Evolutionary conservation across 2,329 filamentous ascomycete species (phyloP).

Genomic region (Colletotrichum godetiae): DNA sequence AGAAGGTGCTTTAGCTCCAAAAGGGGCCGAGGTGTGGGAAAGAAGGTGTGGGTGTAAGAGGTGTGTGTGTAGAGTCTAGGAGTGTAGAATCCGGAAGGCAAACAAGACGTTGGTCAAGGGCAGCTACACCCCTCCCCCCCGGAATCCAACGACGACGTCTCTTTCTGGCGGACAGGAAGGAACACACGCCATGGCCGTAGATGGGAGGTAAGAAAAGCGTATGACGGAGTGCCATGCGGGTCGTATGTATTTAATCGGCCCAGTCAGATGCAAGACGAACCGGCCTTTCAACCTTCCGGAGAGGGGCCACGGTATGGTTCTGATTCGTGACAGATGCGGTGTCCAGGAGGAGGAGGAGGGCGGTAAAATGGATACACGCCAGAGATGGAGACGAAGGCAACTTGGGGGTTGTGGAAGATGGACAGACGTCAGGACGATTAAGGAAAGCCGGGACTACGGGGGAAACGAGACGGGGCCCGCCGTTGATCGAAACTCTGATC

Average conservation of each 20-base stretch:
- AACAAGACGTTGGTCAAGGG: slow-evolving; percentile 20
- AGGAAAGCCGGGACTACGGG: slow-evolving; percentile 18
- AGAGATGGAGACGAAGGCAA: background rate
- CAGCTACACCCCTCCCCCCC: background rate
- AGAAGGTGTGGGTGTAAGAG: slow-evolving; percentile 27
- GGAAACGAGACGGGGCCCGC: slow-evolving; percentile 2
- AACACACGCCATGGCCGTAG: slow-evolving; percentile 20
- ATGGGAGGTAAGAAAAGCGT: slow-evolving; percentile 7
- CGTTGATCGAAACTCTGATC: slow-evolving; percentile 23
- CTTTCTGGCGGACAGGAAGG: background rate
- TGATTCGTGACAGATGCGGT: slow-evolving; percentile 21
- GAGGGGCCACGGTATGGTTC: background rate
- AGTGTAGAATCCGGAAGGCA: background rate
- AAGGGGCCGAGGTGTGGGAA: slow-evolving; percentile 11
- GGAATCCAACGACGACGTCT: slow-evolving; percentile 22
- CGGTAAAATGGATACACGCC: slow-evolving; percentile 1
- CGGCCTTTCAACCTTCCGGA: background rate
- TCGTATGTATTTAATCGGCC: slow-evolving; percentile 13
- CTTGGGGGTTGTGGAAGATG: slow-evolving; percentile 2
- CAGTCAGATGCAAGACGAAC: slow-evolving; percentile 27
- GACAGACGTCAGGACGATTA: slow-evolving; percentile 17
- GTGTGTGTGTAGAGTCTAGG: background rate
- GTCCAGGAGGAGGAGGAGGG: slow-evolving; percentile 1
- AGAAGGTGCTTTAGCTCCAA: slow-evolving; percentile 21
- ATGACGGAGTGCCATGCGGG: slow-evolving; percentile 31